Evolutionary conservation across 441 rosid species (phyloP).

Genomic region (Sinapis alba): DNA sequence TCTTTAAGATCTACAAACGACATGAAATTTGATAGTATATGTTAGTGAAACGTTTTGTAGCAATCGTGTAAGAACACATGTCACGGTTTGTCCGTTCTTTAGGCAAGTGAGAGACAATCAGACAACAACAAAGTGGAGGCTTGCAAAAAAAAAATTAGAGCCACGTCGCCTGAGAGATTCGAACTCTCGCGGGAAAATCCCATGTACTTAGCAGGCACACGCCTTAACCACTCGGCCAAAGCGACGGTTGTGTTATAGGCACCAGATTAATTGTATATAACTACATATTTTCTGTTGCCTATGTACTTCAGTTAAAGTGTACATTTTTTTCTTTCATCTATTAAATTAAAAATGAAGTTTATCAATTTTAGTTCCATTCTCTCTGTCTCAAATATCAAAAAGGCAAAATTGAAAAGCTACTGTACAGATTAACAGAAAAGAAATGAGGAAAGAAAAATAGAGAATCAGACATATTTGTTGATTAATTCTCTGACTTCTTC

Average conservation of each 20-base stretch:
- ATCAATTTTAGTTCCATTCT: neutral
- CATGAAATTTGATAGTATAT: neutral
- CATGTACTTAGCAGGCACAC: conserved; percentile 99
- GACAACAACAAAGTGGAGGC: neutral
- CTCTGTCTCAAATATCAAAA: neutral
- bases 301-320: neutral
- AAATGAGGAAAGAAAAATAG: neutral
- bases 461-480: conserved; percentile 49
- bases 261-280: neutral
- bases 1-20: neutral
- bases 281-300: neutral
- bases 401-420: neutral
- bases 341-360: neutral
- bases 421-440: conserved; percentile 8
- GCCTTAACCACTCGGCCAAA: conserved; percentile 94
- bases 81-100: neutral
- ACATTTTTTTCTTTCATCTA: neutral
- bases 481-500: conserved; percentile 81
- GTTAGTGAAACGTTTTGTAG: neutral
- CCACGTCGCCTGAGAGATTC: conserved; percentile 37
- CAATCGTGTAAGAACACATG: neutral
- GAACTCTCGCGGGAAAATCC: conserved; percentile 93
- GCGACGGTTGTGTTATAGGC: conserved; percentile 1
- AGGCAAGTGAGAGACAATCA: neutral
- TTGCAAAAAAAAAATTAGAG: neutral